Percentiles rank a stretch among this genome's conserved stretches.
phyloP scores from a whole-genome alignment of 169 alveolate species.

The Neospora caninum region DNA sequence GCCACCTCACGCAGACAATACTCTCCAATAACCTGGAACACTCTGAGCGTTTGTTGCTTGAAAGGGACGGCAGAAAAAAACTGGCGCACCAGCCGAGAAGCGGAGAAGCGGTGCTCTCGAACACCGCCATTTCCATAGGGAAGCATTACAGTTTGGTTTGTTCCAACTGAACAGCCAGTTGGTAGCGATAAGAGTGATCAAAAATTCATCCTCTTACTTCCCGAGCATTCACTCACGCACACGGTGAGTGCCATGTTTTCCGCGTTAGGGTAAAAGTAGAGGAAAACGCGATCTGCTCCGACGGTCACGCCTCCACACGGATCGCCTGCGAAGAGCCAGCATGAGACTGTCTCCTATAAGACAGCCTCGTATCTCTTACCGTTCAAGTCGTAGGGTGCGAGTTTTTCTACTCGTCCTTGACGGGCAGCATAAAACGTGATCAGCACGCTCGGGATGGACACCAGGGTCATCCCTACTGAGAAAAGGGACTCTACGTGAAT shows the following conservation, averaged over 20 bases:
- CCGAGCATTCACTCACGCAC: slow-evolving; percentile 52
- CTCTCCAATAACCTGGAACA: slow-evolving; percentile 42
- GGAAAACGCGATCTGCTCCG: slow-evolving; percentile 42
- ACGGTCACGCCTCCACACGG: slow-evolving; percentile 47
- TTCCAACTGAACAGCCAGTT: neutral
- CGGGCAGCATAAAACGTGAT: slow-evolving; percentile 40
- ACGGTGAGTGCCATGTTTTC: slow-evolving; percentile 40
- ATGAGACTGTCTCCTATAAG: neutral
- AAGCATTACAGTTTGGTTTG: slow-evolving; percentile 25
- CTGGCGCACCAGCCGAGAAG: slow-evolving; percentile 43
- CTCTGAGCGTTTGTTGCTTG: neutral
- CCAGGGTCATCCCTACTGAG: slow-evolving; percentile 7
- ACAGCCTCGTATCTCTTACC: neutral
- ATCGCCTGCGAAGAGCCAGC: slow-evolving; percentile 6
- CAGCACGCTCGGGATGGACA: slow-evolving; percentile 21
- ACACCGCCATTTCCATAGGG: slow-evolving; percentile 60
- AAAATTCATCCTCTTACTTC: neutral
- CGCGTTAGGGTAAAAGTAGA: slow-evolving; percentile 46
- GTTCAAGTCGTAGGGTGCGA: slow-evolving; percentile 59
- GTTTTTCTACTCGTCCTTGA: slow-evolving; percentile 39
- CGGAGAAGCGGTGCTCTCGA: slow-evolving; percentile 6
- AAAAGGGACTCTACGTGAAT: neutral
- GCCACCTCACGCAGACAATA: slow-evolving; percentile 40
- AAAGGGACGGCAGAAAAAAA: no score
- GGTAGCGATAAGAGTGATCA: neutral